Evolutionary conservation across 2,329 filamentous ascomycete species (phyloP), one percentile per base, ranked within the genome.

Genomic region (Penicillium sp.): DNA sequence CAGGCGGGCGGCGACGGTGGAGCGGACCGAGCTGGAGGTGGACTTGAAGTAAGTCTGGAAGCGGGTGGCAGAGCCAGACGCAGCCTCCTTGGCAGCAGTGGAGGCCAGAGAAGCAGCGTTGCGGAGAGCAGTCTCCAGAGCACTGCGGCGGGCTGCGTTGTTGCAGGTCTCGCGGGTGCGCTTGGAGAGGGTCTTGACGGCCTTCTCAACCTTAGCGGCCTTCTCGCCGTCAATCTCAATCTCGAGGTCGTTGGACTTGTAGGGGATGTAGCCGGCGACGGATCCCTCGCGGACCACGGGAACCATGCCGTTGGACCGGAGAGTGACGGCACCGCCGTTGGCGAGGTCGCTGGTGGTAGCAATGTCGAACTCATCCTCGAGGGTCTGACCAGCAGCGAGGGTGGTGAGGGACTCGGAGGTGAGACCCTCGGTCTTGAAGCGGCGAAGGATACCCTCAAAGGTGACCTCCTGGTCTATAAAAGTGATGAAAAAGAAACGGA

Each of bases 1-100:
- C 45, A 84, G 74, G 26, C 70, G 70, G n/a, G 60, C 64, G 2
- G 78, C 71, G 5, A 85, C 80, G 1, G 68, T 73, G 44, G 63
- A 71, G 36, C 76, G 75, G 8, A 71, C 72, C 3, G 66, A 51
- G n/a, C 65, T 52, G 9, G 69, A 66, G 27, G 76, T 77, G 0
- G 76, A 76, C 68, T 83, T 84, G 76, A 85, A 87, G 73, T 83
- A 85, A 60, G 83, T 58, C 0, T 27, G 32, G 52, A 65, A 63
- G 28, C 59, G 58, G 9, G 53, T 25, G 6, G 56, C 41, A 0
- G 73, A 77, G 1, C 71, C 63, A 2, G 77, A 77, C 1, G 66
- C 61, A 1, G 78, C 73, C 8, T 83, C 82, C 3, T 69, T 65
- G 3, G 67, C 68, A 1, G 83, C 81, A 4, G 84, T 69, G 12